Conservation (phyloP, 495 filamentous ascomycete genomes). For the Xylaria nigripes region DNA sequence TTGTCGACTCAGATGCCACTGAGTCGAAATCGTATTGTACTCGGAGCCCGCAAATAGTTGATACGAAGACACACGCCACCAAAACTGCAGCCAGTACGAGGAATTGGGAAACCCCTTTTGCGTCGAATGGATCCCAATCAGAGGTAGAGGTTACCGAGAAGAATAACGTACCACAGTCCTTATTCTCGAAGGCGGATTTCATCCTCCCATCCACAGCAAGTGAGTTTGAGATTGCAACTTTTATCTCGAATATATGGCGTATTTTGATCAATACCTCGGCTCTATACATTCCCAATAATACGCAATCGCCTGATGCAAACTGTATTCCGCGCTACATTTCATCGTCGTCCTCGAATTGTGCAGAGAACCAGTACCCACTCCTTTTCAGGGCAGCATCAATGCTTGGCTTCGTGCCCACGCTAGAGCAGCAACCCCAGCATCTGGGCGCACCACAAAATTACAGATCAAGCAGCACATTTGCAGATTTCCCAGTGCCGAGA, state of each 20-base stretch:
- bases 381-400: constrained; percentile 3
- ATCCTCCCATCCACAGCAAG: constrained; percentile 34
- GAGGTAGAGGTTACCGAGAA: background rate
- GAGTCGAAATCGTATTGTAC: constrained; percentile 9
- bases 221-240: constrained; percentile 31
- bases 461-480: constrained; percentile 3
- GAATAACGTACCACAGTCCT: constrained; percentile 3
- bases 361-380: constrained; percentile 5
- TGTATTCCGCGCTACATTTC: background rate
- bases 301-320: background rate
- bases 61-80: background rate
- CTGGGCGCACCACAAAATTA: background rate
- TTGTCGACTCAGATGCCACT: constrained; percentile 27
- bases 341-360: background rate
- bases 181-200: constrained; percentile 36
- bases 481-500: constrained; percentile 1
- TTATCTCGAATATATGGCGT: constrained; percentile 34
- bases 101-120: constrained; percentile 4
- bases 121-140: constrained; percentile 9
- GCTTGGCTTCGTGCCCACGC: constrained; percentile 7
- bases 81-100: background rate
- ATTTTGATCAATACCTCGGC: constrained; percentile 29
- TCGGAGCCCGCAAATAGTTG: constrained; percentile 1
- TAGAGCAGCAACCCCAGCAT: background rate
- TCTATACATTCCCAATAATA: constrained; percentile 29